Percentiles rank a stretch among this genome's conserved stretches.
These are phyloP conservation scores for Nicotiana tabacum DNA, from an alignment of 257 asterid species.

Conservation along the genomic window DNA sequence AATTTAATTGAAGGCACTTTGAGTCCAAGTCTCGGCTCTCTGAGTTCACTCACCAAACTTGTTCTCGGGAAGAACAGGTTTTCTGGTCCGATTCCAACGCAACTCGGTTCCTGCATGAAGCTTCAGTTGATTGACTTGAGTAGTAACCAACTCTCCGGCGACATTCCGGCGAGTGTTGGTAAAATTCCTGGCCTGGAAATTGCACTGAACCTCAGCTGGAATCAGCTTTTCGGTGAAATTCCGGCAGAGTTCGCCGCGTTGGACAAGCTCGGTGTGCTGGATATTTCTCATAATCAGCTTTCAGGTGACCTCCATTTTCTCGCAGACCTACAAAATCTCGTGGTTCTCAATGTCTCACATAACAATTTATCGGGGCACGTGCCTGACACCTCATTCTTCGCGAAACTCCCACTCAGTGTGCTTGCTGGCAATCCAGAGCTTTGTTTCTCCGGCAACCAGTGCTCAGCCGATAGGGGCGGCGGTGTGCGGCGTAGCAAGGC, in stretches of 20 bases:
- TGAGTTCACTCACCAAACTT: constrained; percentile 66
- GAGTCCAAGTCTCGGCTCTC: constrained; percentile 53
- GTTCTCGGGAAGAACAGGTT: constrained; percentile 51
- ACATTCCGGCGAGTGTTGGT: constrained; percentile 57
- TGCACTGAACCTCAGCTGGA: constrained; percentile 71
- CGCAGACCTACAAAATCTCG: constrained; percentile 57
- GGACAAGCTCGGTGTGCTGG: constrained; percentile 64
- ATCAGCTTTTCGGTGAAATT: constrained; percentile 52
- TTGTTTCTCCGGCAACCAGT: constrained; percentile 49
- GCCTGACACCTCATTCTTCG: constrained; percentile 63
- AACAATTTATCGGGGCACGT: constrained; percentile 70
- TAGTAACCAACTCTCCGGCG: constrained; percentile 49
- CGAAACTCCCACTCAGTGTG: constrained; percentile 59
- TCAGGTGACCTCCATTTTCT: constrained; percentile 64
- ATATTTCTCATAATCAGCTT: constrained; percentile 70
- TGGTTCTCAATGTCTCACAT: constrained; percentile 61
- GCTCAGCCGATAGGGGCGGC: constrained; percentile 28
- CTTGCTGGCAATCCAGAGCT: constrained; percentile 50
- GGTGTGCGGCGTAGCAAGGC: constrained; percentile 31
- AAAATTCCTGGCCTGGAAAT: constrained; percentile 67
- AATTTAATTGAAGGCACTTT: constrained; percentile 54
- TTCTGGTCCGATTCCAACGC: constrained; percentile 53
- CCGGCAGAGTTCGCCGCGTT: constrained; percentile 56
- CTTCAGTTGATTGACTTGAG: constrained; percentile 76
- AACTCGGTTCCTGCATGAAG: constrained; percentile 59